Evolutionary conservation across 164 flowering plant species (phyloP).

Genomic region (Chloranthus sessilifolius): DNA sequence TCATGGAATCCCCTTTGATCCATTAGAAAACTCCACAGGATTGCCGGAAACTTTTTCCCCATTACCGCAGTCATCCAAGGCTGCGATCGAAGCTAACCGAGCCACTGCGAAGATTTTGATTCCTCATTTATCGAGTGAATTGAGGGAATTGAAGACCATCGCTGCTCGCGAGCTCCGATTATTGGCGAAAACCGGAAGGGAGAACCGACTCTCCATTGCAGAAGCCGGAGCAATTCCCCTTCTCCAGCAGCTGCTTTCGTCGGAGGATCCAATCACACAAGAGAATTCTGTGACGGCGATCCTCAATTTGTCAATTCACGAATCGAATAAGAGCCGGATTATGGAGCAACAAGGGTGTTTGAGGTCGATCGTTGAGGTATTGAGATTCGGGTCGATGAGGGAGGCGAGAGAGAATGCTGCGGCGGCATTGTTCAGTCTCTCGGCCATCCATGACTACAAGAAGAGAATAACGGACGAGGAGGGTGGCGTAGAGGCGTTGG

Average conservation of each 20-base stretch:
- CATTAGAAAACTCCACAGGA: constrained; percentile 38
- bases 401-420: constrained; percentile 97
- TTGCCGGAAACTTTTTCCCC: constrained; percentile 34
- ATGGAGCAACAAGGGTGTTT: constrained; percentile 82
- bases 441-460: constrained; percentile 85
- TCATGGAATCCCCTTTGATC: constrained; percentile 50
- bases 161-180: constrained; percentile 82
- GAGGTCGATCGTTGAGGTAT: constrained; percentile 58
- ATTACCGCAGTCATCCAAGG: constrained; percentile 45
- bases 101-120: constrained; percentile 73
- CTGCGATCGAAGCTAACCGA: constrained; percentile 72
- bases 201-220: constrained; percentile 87
- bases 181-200: constrained; percentile 78
- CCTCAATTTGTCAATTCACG: constrained; percentile 83
- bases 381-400: constrained; percentile 59
- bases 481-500: constrained; percentile 75
- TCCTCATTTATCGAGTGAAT: constrained; percentile 49
- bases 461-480: constrained; percentile 61
- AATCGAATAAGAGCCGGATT: constrained; percentile 69
- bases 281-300: constrained; percentile 96
- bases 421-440: constrained; percentile 91
- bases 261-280: constrained; percentile 59
- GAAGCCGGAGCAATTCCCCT: constrained; percentile 96
- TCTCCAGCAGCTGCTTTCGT: constrained; percentile 51
- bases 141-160: constrained; percentile 47